Percentiles rank a stretch among this genome's conserved stretches.
phyloP scores from a whole-genome alignment of 1,284 basidiomycete species.

The Pascua sp. region DNA sequence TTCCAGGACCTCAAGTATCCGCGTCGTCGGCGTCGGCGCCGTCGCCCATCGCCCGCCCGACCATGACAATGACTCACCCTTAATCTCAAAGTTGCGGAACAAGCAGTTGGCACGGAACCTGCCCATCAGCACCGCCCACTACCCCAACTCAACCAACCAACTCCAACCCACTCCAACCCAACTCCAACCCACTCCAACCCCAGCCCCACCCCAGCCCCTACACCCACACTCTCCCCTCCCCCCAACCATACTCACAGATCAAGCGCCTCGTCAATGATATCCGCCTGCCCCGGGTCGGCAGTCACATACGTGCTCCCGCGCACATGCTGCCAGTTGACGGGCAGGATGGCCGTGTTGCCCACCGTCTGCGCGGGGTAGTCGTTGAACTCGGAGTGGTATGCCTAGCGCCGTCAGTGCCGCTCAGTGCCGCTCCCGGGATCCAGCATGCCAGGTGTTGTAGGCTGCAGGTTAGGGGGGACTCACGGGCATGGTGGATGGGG shows the following conservation, averaged over 20 bases:
- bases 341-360: slow-evolving; percentile 86
- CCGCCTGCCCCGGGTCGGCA: slow-evolving; percentile 68
- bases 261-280: slow-evolving; percentile 94
- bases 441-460: background rate
- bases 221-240: too few relatives aligned
- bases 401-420: slow-evolving; percentile 54
- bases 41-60: background rate
- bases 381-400: slow-evolving; percentile 95
- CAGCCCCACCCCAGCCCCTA: too few relatives aligned
- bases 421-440: background rate
- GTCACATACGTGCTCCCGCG: slow-evolving; percentile 3
- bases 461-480: slow-evolving; percentile 4
- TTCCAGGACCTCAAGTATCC: background rate
- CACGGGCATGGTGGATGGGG: slow-evolving; percentile 22
- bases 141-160: too few relatives aligned
- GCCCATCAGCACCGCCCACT: background rate
- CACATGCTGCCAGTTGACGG: slow-evolving; percentile 59
- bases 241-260: slow-evolving; percentile 59
- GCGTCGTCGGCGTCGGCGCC: too few relatives aligned
- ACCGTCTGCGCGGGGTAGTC: slow-evolving; percentile 74
- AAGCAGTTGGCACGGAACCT: slow-evolving; percentile 95
- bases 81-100: slow-evolving; percentile 99
- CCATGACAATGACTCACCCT: slow-evolving; percentile 54
- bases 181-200: too few relatives aligned
- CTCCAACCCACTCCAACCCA: too few relatives aligned